A percentile compares a stretch with the other conserved stretches of the same genome.
Conservation (phyloP, 495 filamentous ascomycete genomes). For the Aspergillus bridgeri region DNA sequence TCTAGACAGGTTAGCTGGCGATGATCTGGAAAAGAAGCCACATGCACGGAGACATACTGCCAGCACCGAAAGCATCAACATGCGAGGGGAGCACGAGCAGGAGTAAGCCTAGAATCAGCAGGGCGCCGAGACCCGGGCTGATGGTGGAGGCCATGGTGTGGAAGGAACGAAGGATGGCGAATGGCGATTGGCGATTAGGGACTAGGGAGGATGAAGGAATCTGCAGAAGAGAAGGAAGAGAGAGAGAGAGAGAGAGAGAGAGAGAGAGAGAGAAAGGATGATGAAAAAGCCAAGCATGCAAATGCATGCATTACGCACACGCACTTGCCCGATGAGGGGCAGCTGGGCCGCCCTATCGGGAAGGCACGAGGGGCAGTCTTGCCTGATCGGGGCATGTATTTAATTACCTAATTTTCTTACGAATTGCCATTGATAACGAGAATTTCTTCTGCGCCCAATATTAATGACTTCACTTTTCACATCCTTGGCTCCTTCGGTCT, state of each 20-base stretch:
- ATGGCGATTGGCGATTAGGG: too few species aligned
- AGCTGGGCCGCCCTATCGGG: not conserved
- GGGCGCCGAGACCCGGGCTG: constrained; percentile 30
- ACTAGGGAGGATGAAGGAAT: constrained; percentile 5
- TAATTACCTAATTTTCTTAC: too few species aligned
- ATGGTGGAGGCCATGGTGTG: constrained; percentile 28
- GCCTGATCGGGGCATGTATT: not conserved
- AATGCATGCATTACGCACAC: not conserved
- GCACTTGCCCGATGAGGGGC: not conserved
- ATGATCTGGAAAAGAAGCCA: not conserved
- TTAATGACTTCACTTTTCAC: too few species aligned
- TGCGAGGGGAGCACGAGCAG: constrained; percentile 47
- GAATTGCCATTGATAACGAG: too few species aligned
- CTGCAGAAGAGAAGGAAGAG: not conserved
- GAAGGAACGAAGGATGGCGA: too few species aligned
- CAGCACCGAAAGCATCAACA: constrained; percentile 79
- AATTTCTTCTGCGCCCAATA: too few species aligned
- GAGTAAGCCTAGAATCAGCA: constrained; percentile 58
- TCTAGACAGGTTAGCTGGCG: constrained; percentile 35
- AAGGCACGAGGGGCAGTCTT: not conserved
- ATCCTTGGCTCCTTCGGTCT: too few species aligned
- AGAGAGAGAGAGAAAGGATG: constrained; percentile 1
- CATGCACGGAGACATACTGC: constrained; percentile 47
- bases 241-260: not conserved
- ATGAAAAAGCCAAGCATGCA: not conserved